Evolutionary conservation across 345 rosid genomes (phyloP).

Genomic region (Boechera stricta): DNA sequence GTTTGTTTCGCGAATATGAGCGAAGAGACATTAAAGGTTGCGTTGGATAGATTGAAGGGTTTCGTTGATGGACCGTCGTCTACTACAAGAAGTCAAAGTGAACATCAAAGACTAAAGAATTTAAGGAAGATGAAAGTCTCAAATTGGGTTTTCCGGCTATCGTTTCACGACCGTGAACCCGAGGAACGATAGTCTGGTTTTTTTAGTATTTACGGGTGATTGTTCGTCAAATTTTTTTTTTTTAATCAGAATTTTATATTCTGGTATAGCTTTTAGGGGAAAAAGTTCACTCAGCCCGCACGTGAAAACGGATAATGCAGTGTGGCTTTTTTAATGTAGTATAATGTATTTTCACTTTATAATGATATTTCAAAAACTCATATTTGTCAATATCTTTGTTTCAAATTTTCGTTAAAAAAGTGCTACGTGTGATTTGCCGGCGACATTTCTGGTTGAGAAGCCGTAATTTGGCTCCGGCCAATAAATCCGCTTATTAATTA

Average conservation of each 20-base stretch:
- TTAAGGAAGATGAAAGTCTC: conserved; percentile 53
- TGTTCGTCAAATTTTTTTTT: conserved; percentile 4
- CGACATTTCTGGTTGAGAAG: conserved; percentile 37
- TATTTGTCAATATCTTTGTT: conserved; percentile 16
- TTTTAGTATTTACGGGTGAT: conserved; percentile 34
- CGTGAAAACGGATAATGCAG: conserved; percentile 36
- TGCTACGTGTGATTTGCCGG: conserved; percentile 33
- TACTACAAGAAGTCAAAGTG: conserved; percentile 47
- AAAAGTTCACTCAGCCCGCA: conserved; percentile 30
- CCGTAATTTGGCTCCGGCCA: conserved; percentile 35
- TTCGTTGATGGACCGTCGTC: conserved; percentile 51
- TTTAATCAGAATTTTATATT: conserved; percentile 24
- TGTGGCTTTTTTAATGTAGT: not conserved
- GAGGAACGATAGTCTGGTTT: conserved; percentile 56
- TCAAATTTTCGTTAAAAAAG: conserved; percentile 24
- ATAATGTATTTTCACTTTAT: conserved; percentile 13
- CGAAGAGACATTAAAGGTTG: conserved; percentile 59
- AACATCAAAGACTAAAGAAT: conserved; percentile 52
- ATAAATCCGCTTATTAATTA: conserved; percentile 33
- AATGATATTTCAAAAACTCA: not conserved
- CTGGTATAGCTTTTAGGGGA: conserved; percentile 20
- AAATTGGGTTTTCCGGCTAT: conserved; percentile 80
- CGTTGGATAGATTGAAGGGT: conserved; percentile 58
- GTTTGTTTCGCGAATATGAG: conserved; percentile 82
- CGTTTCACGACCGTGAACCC: conserved; percentile 60